Base-by-base conservation (phyloP, 2,329 filamentous ascomycete genomes). In the Penicillium sp. region DNA sequence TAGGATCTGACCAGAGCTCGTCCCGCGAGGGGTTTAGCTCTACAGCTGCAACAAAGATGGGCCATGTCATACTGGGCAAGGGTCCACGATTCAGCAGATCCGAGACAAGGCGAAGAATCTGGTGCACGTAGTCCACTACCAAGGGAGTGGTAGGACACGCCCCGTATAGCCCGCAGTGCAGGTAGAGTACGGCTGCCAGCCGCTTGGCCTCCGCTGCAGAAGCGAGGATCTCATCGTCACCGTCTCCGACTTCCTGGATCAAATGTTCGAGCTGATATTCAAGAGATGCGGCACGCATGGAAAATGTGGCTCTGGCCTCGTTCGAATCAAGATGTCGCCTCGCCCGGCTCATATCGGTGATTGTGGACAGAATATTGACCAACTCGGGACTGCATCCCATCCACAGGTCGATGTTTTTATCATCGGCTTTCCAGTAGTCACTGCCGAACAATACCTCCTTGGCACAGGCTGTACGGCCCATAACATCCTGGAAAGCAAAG, bases 401-500 rank as follows among this genome's bases (percentile, higher is more conserved):
- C 76, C 75, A 78, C 0, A 67, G 56, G 48, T 75, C 69, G 33
- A 74, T 70, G 0, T 66, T 64, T 23, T 68, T 64, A 31, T 70
- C 67, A 31, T 66, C 59, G 5, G 67, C 60, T 23, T 62, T 59
- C 76, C 76, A 78, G 49, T 77, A 78, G 43, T 78, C 74, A 27
- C 64, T 66, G 1, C 74, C 75, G 40, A 78, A 78, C 0, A 75
- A 60, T 0, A 74, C 71, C 7, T 72, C 69, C 9, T 76, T 72
- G 2, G 74, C 75, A 44, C 75, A 78, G 0, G 76, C 76, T 0
- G 76, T 78, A 29, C 75, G 69, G 25, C 76, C 75, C 53, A 78
- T 78, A 13, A 77, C 73, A 50, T 78, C 76, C 50, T 78, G 76
- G 12, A 76, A 78, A 3, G 76, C 76, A 47, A 78, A 78, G 53